A percentile compares a stretch with the other conserved stretches of the same genome.
These are phyloP conservation scores for Cochliopodium minus DNA, from an alignment of 208 protist species.

Conservation along the genomic window DNA sequence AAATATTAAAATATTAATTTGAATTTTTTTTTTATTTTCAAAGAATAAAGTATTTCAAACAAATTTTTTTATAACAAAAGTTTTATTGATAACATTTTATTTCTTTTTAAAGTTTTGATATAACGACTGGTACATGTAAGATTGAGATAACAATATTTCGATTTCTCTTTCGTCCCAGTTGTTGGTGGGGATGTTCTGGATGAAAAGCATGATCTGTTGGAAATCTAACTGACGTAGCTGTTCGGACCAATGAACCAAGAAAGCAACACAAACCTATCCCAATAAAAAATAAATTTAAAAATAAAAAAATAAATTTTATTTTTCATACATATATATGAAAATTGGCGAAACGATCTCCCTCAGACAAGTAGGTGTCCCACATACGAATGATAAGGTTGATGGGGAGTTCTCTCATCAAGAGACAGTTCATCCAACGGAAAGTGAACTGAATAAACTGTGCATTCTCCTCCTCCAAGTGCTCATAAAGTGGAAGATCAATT, in stretches of 20 bases:
- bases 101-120: neutral
- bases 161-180: neutral
- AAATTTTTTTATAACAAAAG: too few species aligned
- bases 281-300: too few species aligned
- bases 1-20: too few species aligned
- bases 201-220: slow-evolving; percentile 1
- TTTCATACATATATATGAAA: neutral
- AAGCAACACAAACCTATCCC: slow-evolving; percentile 3
- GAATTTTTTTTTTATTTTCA: too few species aligned
- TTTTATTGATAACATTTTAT: too few species aligned
- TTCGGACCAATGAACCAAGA: neutral
- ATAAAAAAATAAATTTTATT: too few species aligned
- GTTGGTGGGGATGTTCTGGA: neutral
- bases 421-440: slow-evolving; percentile 73
- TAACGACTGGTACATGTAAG: neutral
- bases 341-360: slow-evolving; percentile 22
- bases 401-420: slow-evolving; percentile 61
- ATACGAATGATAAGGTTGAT: slow-evolving; percentile 48
- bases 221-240: neutral
- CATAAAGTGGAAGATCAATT: slow-evolving; percentile 36
- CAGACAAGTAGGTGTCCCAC: slow-evolving; percentile 62
- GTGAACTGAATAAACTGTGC: slow-evolving; percentile 54
- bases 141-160: neutral
- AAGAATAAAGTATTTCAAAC: too few species aligned
- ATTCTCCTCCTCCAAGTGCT: slow-evolving; percentile 34